Base-by-base conservation (phyloP, 148 eudicot genomes). In the Simmondsia chinensis region DNA sequence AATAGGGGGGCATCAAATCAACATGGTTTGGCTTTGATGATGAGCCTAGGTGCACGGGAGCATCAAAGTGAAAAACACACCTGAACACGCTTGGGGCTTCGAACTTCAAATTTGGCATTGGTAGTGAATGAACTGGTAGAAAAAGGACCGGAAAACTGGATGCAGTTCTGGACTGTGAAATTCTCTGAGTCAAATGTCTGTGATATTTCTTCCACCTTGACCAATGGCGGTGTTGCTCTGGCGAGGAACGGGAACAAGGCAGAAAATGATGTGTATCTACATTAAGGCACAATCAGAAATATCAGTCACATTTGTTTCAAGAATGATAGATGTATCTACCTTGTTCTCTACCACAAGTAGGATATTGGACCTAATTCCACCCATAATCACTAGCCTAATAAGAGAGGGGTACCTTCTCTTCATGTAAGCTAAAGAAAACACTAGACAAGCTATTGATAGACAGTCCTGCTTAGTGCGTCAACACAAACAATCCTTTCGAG, bases 41-140 rank as follows among this genome's bases (percentile, higher is more conserved):
- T n/a, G n/a, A n/a, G 7, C 2, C n/a, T 9, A 12, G 31, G 10
- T 22, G 16, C 12, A 8, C 8, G 27, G 28, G 38, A 24, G 46
- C 2, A 28, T 44, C 18, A 33, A 15, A 4, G n/a, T n/a, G n/a
- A n/a, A 37, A 29, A 39, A 52, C 24, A 18, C 60, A 87, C 96
- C 96, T 88, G 96, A 32, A 88, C 94, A 34, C 94, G 78, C 51
- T 83, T 77, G 44, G 94, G 96, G 64, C 96, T 88, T 15, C 91
- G 78, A 52, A 83, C 79, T 83, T 88, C 96, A 56, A 83, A 83
- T 33, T 73, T 83, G 27, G 96, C 94, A 39, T 80, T 88, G 46
- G 96, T 77, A 46, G 72, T 79, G 12, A 88, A 40, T n/a, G 96
- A 75, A 50, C 94, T 83, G 49, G 87, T 77, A 48, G 96, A 65